Conservation (phyloP, 768 basidiomycete species). For the Agaricus sinodeliciosus region DNA sequence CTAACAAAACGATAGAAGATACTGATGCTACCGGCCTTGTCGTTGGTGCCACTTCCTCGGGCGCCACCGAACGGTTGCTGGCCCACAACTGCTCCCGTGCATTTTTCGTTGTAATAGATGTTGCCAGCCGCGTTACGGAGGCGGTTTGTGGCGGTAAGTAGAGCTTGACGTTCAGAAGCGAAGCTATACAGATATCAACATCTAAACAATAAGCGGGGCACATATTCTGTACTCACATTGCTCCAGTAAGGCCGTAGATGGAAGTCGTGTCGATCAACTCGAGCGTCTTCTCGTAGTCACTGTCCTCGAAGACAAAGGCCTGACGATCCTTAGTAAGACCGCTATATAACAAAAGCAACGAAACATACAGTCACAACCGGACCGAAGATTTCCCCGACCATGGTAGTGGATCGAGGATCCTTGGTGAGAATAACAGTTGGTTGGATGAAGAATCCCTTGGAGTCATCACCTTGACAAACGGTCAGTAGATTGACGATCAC, state of each 20-base stretch:
- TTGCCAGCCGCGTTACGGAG: slow-evolving; percentile 93
- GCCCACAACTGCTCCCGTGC: slow-evolving; percentile 95
- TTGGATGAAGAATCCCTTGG: slow-evolving; percentile 88
- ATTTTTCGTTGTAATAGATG: slow-evolving; percentile 97
- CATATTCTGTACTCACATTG: slow-evolving; percentile 55
- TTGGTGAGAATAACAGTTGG: slow-evolving; percentile 93
- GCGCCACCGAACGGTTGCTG: slow-evolving; percentile 98
- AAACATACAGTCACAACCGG: slow-evolving; percentile 79
- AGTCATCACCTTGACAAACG: slow-evolving; percentile 60
- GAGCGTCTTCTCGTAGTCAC: slow-evolving; percentile 78
- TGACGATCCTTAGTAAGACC: slow-evolving; percentile 21
- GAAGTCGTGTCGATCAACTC: slow-evolving; percentile 84
- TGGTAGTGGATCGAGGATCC: slow-evolving; percentile 83
- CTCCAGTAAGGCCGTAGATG: slow-evolving; percentile 88
- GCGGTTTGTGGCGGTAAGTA: slow-evolving; percentile 72
- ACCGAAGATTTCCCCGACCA: slow-evolving; percentile 95
- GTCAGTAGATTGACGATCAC: neutral
- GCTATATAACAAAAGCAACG: neutral
- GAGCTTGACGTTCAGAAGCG: slow-evolving; percentile 70
- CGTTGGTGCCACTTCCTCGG: slow-evolving; percentile 91
- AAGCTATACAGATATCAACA: slow-evolving; percentile 47
- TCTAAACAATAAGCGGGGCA: neutral
- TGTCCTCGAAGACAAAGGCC: slow-evolving; percentile 88
- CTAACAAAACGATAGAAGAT: slow-evolving; percentile 75
- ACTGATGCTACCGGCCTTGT: slow-evolving; percentile 84